Base-by-base conservation (phyloP, 2,329 filamentous ascomycete species). In the Ophiostoma montium region DNA sequence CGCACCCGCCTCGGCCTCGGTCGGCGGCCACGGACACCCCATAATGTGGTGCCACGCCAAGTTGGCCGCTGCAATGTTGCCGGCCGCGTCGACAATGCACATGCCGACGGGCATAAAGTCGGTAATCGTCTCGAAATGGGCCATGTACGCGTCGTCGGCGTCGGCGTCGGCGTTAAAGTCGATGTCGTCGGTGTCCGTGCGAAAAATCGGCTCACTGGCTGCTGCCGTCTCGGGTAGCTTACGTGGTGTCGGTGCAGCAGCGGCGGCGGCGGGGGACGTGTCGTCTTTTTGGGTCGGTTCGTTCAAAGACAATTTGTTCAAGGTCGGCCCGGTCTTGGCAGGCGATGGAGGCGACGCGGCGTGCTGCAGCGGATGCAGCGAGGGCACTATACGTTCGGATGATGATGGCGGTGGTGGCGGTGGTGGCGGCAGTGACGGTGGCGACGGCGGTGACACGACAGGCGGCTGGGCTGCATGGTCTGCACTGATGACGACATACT, bases 91-190 rank as follows among this genome's bases (percentile, higher is more conserved):
- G 11, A 80, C 76, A 51, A 87, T 83, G 57, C 81, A 84, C 65
- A 87, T 80, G 16, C 83, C 84, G 1, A 85, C 78, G 0, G 84
- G 84, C 2, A 84, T 79, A 47, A 86, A 80, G 56, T 86, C 81
- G 2, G 82, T 79, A 63, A 87, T 81, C 5, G 77, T 70, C 8
- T 79, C 78, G 55, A 86, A 86, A 49, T 79, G 76, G 31, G 76
- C 75, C 50, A 82, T 76, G 41, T 38, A 44, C 8, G 31, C 30
- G 30, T 5, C 8, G 30, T 33, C 10, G 35, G 16, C 27, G 48
- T 32, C 19, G 36, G 19, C 11, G n/a, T 39, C 11, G 13, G 33
- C 35, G 35, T 45, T 7, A 35, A 27, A n/a, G 30, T 48, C 41
- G 30, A 31, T 44, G 33, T 13, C 16, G 47, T 35, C n/a, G 46